Evolutionary conservation across 768 basidiomycete species (phyloP).

Genomic region (Kwoniella botswanensis): DNA sequence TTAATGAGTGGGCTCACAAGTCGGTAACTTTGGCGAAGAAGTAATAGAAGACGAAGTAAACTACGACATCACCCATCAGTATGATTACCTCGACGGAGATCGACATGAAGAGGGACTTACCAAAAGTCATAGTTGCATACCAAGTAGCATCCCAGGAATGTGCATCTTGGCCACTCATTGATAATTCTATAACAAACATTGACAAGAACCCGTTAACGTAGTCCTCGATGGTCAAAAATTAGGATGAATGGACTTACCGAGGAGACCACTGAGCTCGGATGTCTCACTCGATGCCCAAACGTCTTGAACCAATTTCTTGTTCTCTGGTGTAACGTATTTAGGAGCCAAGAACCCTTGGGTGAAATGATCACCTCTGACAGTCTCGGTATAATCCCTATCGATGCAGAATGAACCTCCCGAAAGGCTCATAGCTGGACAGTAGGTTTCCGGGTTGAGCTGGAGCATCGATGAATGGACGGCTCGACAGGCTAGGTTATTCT

Average conservation of each 20-base stretch:
- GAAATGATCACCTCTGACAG: constrained; percentile 35
- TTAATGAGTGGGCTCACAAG: constrained; percentile 24
- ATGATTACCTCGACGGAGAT: background rate
- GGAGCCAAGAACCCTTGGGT: constrained; percentile 36
- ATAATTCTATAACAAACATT: constrained; percentile 25
- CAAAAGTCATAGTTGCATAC: constrained; percentile 36
- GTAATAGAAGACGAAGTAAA: constrained; percentile 38
- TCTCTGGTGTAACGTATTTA: constrained; percentile 40
- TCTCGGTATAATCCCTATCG: constrained; percentile 31
- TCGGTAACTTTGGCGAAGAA: constrained; percentile 22
- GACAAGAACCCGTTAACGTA: too few relatives aligned
- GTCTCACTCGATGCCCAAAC: constrained; percentile 24
- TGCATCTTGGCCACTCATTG: constrained; percentile 26
- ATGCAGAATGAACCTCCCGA: constrained; percentile 41
- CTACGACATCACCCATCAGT: background rate
- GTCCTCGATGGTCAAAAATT: too few relatives aligned
- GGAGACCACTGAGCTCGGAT: constrained; percentile 22
- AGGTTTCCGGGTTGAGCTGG: constrained; percentile 24
- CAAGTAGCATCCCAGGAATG: constrained; percentile 46
- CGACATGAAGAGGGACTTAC: constrained; percentile 9
- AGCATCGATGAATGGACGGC: constrained; percentile 35
- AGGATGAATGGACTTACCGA: constrained; percentile 24
- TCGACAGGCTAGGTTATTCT: constrained; percentile 42
- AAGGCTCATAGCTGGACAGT: constrained; percentile 37
- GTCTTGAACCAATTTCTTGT: constrained; percentile 23